Conservation (phyloP, 2,329 filamentous ascomycete species). For the Aurifilum marmelostoma region DNA sequence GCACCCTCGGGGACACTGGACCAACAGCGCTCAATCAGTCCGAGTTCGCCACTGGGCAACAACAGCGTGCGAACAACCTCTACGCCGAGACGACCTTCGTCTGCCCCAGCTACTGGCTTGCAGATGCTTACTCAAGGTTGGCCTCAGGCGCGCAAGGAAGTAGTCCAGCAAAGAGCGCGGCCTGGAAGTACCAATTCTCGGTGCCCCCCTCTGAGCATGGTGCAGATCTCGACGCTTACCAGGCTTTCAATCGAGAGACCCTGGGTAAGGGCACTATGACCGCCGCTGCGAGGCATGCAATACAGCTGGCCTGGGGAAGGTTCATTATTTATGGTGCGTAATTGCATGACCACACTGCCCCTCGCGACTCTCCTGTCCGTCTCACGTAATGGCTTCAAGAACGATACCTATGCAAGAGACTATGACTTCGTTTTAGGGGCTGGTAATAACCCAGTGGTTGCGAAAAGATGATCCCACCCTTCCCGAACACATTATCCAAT, state of each 20-base stretch:
- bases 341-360: background rate
- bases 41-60: constrained; percentile 48
- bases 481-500: constrained; percentile 3
- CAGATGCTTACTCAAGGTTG: constrained; percentile 44
- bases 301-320: constrained; percentile 40
- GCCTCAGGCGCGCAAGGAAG: constrained; percentile 29
- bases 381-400: background rate
- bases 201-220: constrained; percentile 42
- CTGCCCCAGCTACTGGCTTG: constrained; percentile 57
- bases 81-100: constrained; percentile 57
- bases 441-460: background rate
- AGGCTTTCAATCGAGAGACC: constrained; percentile 30
- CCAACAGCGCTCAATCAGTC: constrained; percentile 32
- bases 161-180: constrained; percentile 30
- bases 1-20: constrained; percentile 41
- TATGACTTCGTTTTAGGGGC: background rate
- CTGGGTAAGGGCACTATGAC: constrained; percentile 27
- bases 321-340: constrained; percentile 41
- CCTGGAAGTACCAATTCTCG: constrained; percentile 51
- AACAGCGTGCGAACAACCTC: constrained; percentile 54
- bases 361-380: background rate
- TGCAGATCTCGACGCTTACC: constrained; percentile 39
- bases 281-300: constrained; percentile 32
- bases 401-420: background rate
- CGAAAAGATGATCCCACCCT: constrained; percentile 39